Conservation (phyloP, 176 grass and related monocot species). For the Ensete ventricosum region DNA sequence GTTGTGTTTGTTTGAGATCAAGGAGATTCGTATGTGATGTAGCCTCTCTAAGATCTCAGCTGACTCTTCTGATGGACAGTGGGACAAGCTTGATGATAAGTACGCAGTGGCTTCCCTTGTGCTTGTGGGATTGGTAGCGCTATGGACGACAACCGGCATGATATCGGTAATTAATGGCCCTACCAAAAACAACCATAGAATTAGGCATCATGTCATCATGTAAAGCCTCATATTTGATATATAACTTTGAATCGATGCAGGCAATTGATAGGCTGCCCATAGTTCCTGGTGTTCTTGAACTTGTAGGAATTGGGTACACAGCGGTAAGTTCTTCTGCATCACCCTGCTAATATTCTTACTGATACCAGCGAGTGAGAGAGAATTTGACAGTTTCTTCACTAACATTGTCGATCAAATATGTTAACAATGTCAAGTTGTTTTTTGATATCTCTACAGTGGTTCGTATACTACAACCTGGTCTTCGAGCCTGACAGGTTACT, state of each 20-base stretch:
- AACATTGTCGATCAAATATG: background rate
- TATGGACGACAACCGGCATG: conserved; percentile 67
- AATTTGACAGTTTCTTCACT: background rate
- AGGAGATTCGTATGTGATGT: conserved; percentile 16
- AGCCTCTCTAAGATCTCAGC: conserved; percentile 22
- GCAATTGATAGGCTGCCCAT: conserved; percentile 84
- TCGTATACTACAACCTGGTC: conserved; percentile 77
- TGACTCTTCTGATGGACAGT: conserved; percentile 69
- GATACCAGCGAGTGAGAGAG: background rate
- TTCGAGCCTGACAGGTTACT: conserved; percentile 89
- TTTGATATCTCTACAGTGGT: conserved; percentile 63
- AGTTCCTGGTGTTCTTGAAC: conserved; percentile 68
- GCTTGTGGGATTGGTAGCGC: conserved; percentile 47
- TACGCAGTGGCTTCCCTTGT: conserved; percentile 69
- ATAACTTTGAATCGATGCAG: conserved; percentile 2
- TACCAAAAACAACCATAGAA: background rate
- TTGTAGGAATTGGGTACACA: conserved; percentile 84
- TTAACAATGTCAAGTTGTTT: background rate
- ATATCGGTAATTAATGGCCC: conserved; percentile 33
- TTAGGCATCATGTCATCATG: background rate
- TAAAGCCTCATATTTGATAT: no score
- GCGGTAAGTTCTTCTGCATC: conserved; percentile 33
- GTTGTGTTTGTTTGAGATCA: background rate
- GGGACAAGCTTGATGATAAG: conserved; percentile 95
- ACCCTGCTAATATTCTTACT: background rate